Evolutionary conservation across 371 early-diverging fungal species (phyloP), one percentile per base, ranked within the genome.

Genomic region (Gilbertella persicaria): DNA sequence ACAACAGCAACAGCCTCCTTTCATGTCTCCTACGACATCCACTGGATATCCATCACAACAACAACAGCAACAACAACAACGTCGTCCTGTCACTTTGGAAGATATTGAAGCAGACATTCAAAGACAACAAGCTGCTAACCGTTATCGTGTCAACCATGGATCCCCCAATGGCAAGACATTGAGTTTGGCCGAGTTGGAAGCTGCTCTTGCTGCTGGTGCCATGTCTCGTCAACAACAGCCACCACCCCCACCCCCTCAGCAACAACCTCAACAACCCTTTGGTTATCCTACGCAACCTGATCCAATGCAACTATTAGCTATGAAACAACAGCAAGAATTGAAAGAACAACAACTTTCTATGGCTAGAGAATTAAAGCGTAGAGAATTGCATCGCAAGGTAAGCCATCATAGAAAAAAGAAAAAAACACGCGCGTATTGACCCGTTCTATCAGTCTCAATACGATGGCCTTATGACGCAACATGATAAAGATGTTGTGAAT

Each of bases 401-500:
- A 53, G 25, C 17, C 12, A 19, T 20, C 20, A 36, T 9, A 20
- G 35, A 28, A 17, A 36, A 47, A 48, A 12, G n/a, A 37, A 12
- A 17, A 21, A 23, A 26, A 17, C 13, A 2, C 1, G 20, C 7
- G 45, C 2, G 50, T 35, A 41, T 13, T 40, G 1, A 40, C n/a
- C 13, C 16, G 8, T 4, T 33, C 14, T 2, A 26, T 14, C 35
- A 92, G 92, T 83, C 88, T 29, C 82, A 81, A 53, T 90, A 90
- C 64, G 80, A 84, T 47, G 87, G 86, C n/a, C 69, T 95, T 50
- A 97, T 97, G 98, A 87, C 91, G 5, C 88, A 90, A 58, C 81
- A 86, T 58, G 96, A 97, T 66, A 96, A 94, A 73, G 95, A 96
- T 53, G 80, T 84, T 45, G 91, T 96, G 59, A 86, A 92, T 28